phyloP scores from a whole-genome alignment of 768 basidiomycete genomes.

The Phylloporus arenicola region DNA sequence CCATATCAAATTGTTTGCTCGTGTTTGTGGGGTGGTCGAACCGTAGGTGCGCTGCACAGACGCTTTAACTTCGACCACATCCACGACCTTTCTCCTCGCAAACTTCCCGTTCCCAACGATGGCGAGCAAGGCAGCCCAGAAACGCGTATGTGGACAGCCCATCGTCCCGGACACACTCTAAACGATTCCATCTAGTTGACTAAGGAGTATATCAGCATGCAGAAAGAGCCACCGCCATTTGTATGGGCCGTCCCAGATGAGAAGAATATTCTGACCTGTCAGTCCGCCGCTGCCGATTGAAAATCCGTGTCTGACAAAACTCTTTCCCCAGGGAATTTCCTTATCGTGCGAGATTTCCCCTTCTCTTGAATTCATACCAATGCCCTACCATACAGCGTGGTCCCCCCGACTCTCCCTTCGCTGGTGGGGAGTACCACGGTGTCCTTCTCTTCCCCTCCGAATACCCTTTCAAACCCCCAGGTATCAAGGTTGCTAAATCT shows the following conservation, averaged over 20 bases:
- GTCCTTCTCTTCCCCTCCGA: conserved; percentile 88
- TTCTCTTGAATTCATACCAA: conserved; percentile 1
- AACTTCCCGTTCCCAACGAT: conserved; percentile 33
- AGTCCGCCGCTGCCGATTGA: conserved; percentile 30
- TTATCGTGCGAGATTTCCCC: conserved; percentile 59
- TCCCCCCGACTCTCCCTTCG: conserved; percentile 87
- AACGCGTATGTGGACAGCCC: conserved; percentile 51
- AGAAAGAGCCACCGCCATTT: conserved; percentile 90
- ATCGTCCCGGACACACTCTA: conserved; percentile 9
- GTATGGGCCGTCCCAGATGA: conserved; percentile 95
- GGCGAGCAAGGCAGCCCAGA: conserved; percentile 84
- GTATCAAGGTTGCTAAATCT: conserved; percentile 71
- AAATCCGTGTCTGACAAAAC: conserved; percentile 9
- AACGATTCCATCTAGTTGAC: conserved; percentile 45
- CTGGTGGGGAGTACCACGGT: conserved; percentile 92
- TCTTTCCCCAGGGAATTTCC: conserved; percentile 76
- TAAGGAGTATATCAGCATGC: conserved; percentile 91
- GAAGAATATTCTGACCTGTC: conserved; percentile 95
- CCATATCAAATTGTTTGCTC: conserved; percentile 12
- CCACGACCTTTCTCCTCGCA: conserved; percentile 9
- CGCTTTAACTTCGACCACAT: conserved; percentile 21
- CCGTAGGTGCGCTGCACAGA: conserved; percentile 20
- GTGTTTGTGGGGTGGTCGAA: conserved; percentile 26
- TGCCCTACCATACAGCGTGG: conserved; percentile 56
- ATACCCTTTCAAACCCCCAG: conserved; percentile 95